Evolutionary conservation across 192 early-diverging fungal species (phyloP), one percentile per base, ranked within the genome.

Genomic region (Coemansia sp.): DNA sequence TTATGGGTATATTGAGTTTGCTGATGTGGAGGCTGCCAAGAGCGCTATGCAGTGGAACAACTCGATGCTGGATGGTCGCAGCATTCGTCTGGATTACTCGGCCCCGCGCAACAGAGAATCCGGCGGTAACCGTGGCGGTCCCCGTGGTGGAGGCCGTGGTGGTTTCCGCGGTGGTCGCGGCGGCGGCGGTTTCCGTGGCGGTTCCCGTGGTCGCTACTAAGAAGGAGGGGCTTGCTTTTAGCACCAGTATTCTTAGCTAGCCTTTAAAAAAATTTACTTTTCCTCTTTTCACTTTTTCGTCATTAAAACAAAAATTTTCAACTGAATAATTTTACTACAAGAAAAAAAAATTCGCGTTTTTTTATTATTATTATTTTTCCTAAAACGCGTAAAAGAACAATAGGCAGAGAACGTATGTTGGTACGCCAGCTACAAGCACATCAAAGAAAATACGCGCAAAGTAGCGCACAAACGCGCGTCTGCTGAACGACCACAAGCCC

Each of bases 1-100:
- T 58, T 99, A 92, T 72, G 96, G 95, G 36, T 98, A 99, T 85
- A 89, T 95, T 53, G 96, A 99, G 88, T 99, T 99, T 77, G 88
- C 91, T 38, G 87, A 91, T 59, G 61, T 91, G 15, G 94, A 97
- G 65, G 95, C 92, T 14, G 93, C 96, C n/a, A 89, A 90, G n/a
- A 93, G 90, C 67, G 96, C 96, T n/a, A 93, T 97, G 56, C 85
- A 88, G 64, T 86, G 92, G 86, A 93, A 96, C 75, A 91, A 90
- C 66, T 66, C 77, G 8, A 89, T 93, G 37, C 81, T 96, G 20
- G 86, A 87, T 35, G 95, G 94, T 57, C 93, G 96, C 75, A 85
- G 76, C 64, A 80, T 97, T 71, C 91, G 95, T 64, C 81, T 96
- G 57, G 96, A 98, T 83, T 98, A 90, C 83, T 90, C 91, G 59